Evolutionary conservation across 2,329 filamentous ascomycete species (phyloP).

Genomic region (Ceratocystiopsis brevicomis): DNA sequence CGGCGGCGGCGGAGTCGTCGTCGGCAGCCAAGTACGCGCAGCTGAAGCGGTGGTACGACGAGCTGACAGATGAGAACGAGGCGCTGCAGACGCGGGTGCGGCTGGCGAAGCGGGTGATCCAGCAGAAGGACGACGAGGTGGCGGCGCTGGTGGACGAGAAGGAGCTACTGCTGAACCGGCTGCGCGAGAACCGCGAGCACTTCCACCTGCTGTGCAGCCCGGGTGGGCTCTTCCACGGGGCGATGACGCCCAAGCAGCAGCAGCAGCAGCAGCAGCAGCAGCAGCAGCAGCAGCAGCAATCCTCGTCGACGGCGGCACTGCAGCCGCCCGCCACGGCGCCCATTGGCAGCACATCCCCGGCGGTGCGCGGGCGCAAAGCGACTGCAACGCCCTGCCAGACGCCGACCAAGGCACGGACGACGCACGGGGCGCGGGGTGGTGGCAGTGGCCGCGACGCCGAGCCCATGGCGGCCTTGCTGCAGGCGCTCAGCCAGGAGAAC

Average conservation of each 20-base stretch:
- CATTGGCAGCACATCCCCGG: not conserved
- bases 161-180: slow-evolving; percentile 58
- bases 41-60: slow-evolving; percentile 46
- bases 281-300: slow-evolving; percentile 10
- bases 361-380: not conserved
- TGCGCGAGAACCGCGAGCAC: slow-evolving; percentile 77
- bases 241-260: slow-evolving; percentile 34
- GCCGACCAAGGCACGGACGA: slow-evolving; percentile 26
- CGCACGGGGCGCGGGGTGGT: not conserved
- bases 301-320: slow-evolving; percentile 23
- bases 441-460: slow-evolving; percentile 32
- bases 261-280: too few relatives aligned
- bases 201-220: slow-evolving; percentile 63
- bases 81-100: slow-evolving; percentile 45
- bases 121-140: slow-evolving; percentile 58
- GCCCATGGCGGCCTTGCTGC: slow-evolving; percentile 60
- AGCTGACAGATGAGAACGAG: slow-evolving; percentile 46
- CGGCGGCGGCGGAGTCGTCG: slow-evolving; percentile 24
- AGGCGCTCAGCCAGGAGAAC: slow-evolving; percentile 62
- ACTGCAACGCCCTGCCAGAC: slow-evolving; percentile 7
- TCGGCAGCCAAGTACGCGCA: slow-evolving; percentile 35
- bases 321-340: slow-evolving; percentile 4
- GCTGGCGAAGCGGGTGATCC: slow-evolving; percentile 59
- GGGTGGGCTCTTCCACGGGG: slow-evolving; percentile 45
- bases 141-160: slow-evolving; percentile 56